Percentiles rank a stretch among this genome's conserved stretches.
Evolutionary conservation across 2,329 filamentous ascomycete species (phyloP).

Genomic region (Simplicillium aogashimaense): DNA sequence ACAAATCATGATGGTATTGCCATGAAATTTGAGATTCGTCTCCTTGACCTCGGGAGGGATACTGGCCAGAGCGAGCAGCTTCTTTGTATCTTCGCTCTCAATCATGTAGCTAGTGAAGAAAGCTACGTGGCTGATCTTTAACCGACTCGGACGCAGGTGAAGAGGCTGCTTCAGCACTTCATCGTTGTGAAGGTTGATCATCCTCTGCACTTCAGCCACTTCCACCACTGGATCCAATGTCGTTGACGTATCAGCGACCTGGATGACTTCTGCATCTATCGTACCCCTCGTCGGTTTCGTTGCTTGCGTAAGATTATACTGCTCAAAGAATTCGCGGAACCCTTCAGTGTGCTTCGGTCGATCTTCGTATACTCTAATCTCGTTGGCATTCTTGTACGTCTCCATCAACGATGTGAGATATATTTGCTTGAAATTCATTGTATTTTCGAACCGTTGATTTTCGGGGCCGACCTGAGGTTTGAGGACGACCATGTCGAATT

Average conservation of each 20-base stretch:
- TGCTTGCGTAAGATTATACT: constrained; percentile 57
- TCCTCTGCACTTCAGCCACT: constrained; percentile 73
- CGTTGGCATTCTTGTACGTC: constrained; percentile 75
- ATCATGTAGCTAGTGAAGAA: constrained; percentile 93
- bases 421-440: constrained; percentile 86
- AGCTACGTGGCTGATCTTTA: constrained; percentile 76
- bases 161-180: constrained; percentile 24
- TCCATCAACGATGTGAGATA: constrained; percentile 74
- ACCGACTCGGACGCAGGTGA: constrained; percentile 27
- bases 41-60: constrained; percentile 53
- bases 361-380: constrained; percentile 69
- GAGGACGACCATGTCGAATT: constrained; percentile 80
- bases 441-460: constrained; percentile 68
- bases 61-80: constrained; percentile 59
- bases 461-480: constrained; percentile 78
- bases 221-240: constrained; percentile 70
- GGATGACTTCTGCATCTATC: constrained; percentile 71
- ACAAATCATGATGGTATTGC: constrained; percentile 85
- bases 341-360: constrained; percentile 59
- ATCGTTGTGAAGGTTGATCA: constrained; percentile 81
- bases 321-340: constrained; percentile 76
- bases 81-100: constrained; percentile 57
- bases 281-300: constrained; percentile 46
- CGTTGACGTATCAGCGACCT: constrained; percentile 68
- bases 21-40: constrained; percentile 68